A percentile compares a stretch with the other conserved stretches of the same genome.
Evolutionary conservation across 1,139 yeast species (phyloP).

Genomic region (Debaryomyces udenii): DNA sequence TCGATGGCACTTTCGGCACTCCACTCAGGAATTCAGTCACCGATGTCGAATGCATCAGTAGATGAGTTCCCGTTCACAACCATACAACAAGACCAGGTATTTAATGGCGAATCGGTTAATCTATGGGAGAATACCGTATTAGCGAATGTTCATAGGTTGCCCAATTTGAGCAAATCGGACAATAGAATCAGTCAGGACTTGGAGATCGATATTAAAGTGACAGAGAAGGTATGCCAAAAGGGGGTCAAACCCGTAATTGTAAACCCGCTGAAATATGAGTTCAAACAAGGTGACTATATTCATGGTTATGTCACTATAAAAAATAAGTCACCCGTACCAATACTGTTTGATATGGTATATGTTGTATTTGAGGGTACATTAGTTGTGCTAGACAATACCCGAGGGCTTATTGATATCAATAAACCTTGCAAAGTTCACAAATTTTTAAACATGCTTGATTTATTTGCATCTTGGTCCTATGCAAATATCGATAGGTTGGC

Average conservation of each 20-base stretch:
- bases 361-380: slow-evolving; percentile 37
- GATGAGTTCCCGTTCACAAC: slow-evolving; percentile 22
- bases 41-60: slow-evolving; percentile 17
- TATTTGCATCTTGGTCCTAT: slow-evolving; percentile 51
- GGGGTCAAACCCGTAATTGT: slow-evolving; percentile 35
- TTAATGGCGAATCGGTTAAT: slow-evolving; percentile 32
- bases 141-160: slow-evolving; percentile 46
- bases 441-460: slow-evolving; percentile 48
- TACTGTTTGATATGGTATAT: slow-evolving; percentile 40
- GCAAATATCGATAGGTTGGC: slow-evolving; percentile 49
- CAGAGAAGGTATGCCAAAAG: slow-evolving; percentile 47
- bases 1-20: slow-evolving; percentile 5
- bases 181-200: slow-evolving; percentile 31
- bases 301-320: slow-evolving; percentile 37
- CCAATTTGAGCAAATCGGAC: slow-evolving; percentile 34
- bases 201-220: slow-evolving; percentile 36
- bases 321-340: slow-evolving; percentile 26
- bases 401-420: slow-evolving; percentile 34
- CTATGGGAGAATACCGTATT: slow-evolving; percentile 49
- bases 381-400: slow-evolving; percentile 30
- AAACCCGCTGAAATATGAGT: slow-evolving; percentile 30
- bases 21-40: slow-evolving; percentile 21
- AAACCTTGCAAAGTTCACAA: slow-evolving; percentile 32
- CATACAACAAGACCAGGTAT: slow-evolving; percentile 8
- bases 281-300: slow-evolving; percentile 36